Evolutionary conservation across 805 yeast genomes (phyloP), one percentile per base, ranked within the genome.

Genomic region (Kuraishia ogatae): DNA sequence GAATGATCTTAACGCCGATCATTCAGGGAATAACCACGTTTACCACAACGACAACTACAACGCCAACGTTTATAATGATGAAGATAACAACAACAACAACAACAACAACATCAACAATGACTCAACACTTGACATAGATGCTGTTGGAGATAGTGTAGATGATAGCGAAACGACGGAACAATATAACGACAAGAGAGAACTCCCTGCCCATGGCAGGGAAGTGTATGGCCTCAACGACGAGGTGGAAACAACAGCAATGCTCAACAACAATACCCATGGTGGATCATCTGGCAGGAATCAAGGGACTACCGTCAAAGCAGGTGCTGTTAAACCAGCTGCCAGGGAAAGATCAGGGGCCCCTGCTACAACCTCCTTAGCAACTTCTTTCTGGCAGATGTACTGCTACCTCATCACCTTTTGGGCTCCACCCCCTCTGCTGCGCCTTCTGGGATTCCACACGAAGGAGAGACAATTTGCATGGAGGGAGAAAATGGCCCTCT

Each of bases 401-500:
- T 91, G 97, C 67, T 82, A 83, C 60, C 62, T 80, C 8, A 72
- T 94, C 39, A 92, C 99, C 0, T 90, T 90, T 68, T 93, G 97
- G 94, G 96, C 96, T 2, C 96, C 97, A 1, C 80, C 86, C 2
- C 85, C 91, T 0, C 59, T 90, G 39, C 71, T 91, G 62, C 73
- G 72, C 50, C 68, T 88, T 50, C 87, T 82, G 69, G 98, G 98
- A 2, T 78, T 93, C 79, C 79, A 80, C 39, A 83, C 87, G 21
- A 82, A 83, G 61, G 92, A 84, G 50, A 82, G 96, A 57, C 97
- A 92, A 66, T 82, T 83, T 75, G 98, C 98, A 0, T 94, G 99
- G 99, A 80, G 99, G 65, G 99, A 94, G 65, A 93, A 93, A 66
- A 87, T 92, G 54, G 98, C 90, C 1, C 76, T 94, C 50, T 75